Evolutionary conservation across 2,329 filamentous ascomycete species (phyloP).

Genomic region (Zarea fungicola): DNA sequence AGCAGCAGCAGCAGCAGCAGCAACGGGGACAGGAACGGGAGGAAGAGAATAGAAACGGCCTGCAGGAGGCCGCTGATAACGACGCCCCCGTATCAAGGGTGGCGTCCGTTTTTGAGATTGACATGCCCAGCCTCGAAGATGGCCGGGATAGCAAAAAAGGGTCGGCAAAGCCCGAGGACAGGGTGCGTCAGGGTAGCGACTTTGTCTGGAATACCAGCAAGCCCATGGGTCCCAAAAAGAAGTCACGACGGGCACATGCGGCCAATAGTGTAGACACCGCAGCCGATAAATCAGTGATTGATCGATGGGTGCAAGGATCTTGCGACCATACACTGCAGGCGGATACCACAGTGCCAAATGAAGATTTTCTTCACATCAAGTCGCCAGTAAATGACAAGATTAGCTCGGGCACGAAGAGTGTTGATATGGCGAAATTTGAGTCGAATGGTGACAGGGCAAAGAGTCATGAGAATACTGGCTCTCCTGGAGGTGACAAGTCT

Average conservation of each 20-base stretch:
- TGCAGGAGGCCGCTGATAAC: background rate
- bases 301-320: background rate
- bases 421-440: too few relatives aligned
- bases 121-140: constrained; percentile 6
- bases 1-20: constrained; percentile 6
- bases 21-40: constrained; percentile 16
- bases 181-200: constrained; percentile 17
- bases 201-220: constrained; percentile 29
- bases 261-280: background rate
- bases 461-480: background rate
- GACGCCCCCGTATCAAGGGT: too few relatives aligned
- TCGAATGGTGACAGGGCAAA: background rate
- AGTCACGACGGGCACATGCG: background rate
- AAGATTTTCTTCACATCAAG: constrained; percentile 1
- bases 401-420: too few relatives aligned
- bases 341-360: background rate
- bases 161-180: background rate
- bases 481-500: background rate
- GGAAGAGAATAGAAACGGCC: constrained; percentile 11
- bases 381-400: background rate
- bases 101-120: background rate
- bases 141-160: background rate
- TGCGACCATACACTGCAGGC: background rate
- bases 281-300: background rate
- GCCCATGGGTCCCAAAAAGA: background rate